Percentiles rank a stretch among this genome's conserved stretches.
These are phyloP conservation scores for Xylariales sp. DNA, from an alignment of 2,329 filamentous ascomycete genomes.

Conservation along the genomic window DNA sequence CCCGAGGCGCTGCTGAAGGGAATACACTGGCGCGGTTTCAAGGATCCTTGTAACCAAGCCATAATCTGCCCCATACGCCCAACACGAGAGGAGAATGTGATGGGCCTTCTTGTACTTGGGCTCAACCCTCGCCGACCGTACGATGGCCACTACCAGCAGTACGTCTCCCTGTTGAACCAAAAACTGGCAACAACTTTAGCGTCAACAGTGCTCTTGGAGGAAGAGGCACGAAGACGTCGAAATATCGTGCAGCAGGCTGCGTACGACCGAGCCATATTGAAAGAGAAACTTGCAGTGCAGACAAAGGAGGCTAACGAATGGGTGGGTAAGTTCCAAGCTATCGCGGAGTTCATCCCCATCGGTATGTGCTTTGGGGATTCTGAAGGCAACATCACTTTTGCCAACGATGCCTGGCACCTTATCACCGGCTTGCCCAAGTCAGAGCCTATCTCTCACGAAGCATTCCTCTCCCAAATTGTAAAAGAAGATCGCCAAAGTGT, in stretches of 20 bases:
- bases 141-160: slow-evolving; percentile 68
- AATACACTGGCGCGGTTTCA: slow-evolving; percentile 59
- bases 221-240: slow-evolving; percentile 58
- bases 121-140: slow-evolving; percentile 69
- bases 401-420: slow-evolving; percentile 62
- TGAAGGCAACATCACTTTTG: slow-evolving; percentile 62
- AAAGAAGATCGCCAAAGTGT: slow-evolving; percentile 41
- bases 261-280: slow-evolving; percentile 62
- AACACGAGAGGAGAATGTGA: slow-evolving; percentile 58
- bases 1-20: slow-evolving; percentile 54
- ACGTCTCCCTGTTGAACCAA: slow-evolving; percentile 50
- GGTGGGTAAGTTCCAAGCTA: slow-evolving; percentile 62
- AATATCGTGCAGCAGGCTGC: slow-evolving; percentile 60
- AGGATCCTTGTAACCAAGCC: slow-evolving; percentile 59
- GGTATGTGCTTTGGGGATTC: slow-evolving; percentile 69
- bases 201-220: slow-evolving; percentile 66
- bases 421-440: slow-evolving; percentile 40
- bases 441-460: slow-evolving; percentile 25
- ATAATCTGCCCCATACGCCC: slow-evolving; percentile 67
- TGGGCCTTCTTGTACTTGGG: slow-evolving; percentile 66
- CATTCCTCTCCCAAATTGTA: slow-evolving; percentile 38
- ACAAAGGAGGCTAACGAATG: slow-evolving; percentile 46
- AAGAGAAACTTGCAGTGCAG: slow-evolving; percentile 57
- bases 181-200: slow-evolving; percentile 65
- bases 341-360: slow-evolving; percentile 70